Percentiles rank a stretch among this genome's conserved stretches.
Conservation (phyloP, 192 early-diverging fungal genomes). For the Thoreauomyces humboldtii region DNA sequence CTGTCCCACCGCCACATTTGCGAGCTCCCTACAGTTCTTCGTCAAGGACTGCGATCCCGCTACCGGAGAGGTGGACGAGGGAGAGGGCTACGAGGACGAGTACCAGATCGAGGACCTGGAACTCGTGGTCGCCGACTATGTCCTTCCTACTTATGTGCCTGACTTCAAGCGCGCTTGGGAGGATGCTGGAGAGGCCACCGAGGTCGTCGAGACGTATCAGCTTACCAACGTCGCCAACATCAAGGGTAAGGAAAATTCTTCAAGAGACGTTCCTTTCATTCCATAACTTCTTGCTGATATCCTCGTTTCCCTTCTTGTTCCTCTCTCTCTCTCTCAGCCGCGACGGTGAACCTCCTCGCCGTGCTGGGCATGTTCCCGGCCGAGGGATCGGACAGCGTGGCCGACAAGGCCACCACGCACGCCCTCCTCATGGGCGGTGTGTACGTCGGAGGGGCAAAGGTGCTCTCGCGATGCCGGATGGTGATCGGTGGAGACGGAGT, state of each 20-base stretch:
- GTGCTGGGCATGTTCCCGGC: conserved; percentile 84
- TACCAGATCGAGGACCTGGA: conserved; percentile 89
- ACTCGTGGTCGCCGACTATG: conserved; percentile 80
- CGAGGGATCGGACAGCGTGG: conserved; percentile 64
- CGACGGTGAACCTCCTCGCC: conserved; percentile 67
- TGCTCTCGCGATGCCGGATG: conserved; percentile 84
- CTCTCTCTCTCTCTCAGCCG: too few relatives aligned
- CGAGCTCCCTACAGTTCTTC: conserved; percentile 82
- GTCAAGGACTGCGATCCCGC: conserved; percentile 95
- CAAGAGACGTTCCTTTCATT: background rate
- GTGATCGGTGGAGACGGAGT: conserved; percentile 80
- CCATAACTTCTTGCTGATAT: background rate
- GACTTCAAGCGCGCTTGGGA: conserved; percentile 83
- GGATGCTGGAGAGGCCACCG: conserved; percentile 62
- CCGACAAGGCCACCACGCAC: conserved; percentile 77
- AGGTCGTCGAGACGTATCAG: conserved; percentile 85
- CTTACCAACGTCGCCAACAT: conserved; percentile 75
- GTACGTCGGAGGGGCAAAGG: conserved; percentile 76
- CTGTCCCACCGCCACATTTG: conserved; percentile 68
- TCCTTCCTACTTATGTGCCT: conserved; percentile 80
- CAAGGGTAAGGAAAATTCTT: conserved; percentile 53
- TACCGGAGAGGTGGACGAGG: conserved; percentile 78
- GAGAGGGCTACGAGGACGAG: conserved; percentile 94
- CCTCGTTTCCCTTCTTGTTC: background rate
- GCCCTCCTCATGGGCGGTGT: conserved; percentile 80